Conservation (phyloP, 106 monocot genomes). For the Narthecium ossifragum region DNA sequence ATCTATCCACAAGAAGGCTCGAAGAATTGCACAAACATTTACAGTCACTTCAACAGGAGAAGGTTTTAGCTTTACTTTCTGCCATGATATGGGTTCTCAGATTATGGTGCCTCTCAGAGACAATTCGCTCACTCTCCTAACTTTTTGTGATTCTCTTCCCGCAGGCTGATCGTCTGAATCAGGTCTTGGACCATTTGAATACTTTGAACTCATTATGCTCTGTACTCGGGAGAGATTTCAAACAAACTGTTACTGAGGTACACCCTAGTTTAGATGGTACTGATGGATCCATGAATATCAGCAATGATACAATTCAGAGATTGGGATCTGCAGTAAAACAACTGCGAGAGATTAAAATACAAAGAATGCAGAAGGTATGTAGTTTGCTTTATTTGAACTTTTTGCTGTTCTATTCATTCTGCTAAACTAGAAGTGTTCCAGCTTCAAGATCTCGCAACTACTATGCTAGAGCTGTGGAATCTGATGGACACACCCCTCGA, state of each 20-base stretch:
- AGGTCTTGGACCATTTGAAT: slow-evolving; percentile 33
- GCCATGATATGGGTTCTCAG: background rate
- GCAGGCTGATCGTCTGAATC: slow-evolving; percentile 42
- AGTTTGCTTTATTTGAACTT: background rate
- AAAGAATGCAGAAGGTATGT: slow-evolving; percentile 73
- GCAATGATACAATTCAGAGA: slow-evolving; percentile 43
- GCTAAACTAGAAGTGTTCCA: background rate
- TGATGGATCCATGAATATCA: slow-evolving; percentile 28
- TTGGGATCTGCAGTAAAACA: slow-evolving; percentile 32
- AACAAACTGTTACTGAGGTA: slow-evolving; percentile 26
- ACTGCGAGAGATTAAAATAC: slow-evolving; percentile 46
- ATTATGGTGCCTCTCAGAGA: background rate
- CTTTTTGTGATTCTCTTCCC: background rate
- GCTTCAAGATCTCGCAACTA: slow-evolving; percentile 38
- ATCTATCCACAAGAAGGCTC: slow-evolving; percentile 51
- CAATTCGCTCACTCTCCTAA: slow-evolving; percentile 1
- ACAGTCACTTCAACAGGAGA: slow-evolving; percentile 54
- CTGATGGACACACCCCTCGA: slow-evolving; percentile 40
- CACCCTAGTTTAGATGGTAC: slow-evolving; percentile 37
- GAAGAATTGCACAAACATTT: slow-evolving; percentile 43
- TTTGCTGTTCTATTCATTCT: background rate
- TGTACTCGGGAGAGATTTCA: slow-evolving; percentile 59
- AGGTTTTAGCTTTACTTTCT: slow-evolving; percentile 25
- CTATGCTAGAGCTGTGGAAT: slow-evolving; percentile 35
- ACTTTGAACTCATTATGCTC: slow-evolving; percentile 40